Evolutionary conservation across 257 asterid genomes (phyloP).

Genomic region (Asclepias syriaca): DNA sequence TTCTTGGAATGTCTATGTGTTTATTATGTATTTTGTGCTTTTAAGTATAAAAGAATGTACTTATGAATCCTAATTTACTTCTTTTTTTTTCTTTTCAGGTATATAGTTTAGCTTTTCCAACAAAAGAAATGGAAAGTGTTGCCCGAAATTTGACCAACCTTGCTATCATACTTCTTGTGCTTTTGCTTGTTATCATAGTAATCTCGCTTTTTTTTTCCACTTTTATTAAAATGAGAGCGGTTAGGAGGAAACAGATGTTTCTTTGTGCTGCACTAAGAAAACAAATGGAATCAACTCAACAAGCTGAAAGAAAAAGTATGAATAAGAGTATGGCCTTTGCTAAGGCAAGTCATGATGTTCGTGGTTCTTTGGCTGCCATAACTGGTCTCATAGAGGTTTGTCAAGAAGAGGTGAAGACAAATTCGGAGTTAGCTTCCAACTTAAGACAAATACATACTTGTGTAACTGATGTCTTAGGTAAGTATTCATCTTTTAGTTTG

Average conservation of each 20-base stretch:
- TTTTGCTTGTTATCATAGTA: constrained; percentile 14
- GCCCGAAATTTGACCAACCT: constrained; percentile 4
- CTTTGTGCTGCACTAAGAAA: constrained; percentile 24
- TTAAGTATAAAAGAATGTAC: not conserved
- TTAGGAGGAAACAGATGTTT: constrained; percentile 19
- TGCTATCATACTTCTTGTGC: constrained; percentile 10
- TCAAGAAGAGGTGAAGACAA: constrained; percentile 9
- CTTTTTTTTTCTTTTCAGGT: constrained; percentile 13
- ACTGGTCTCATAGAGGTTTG: constrained; percentile 23
- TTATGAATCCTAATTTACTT: not conserved
- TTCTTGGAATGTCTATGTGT: not conserved
- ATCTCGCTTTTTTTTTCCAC: constrained; percentile 18
- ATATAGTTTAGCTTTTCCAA: constrained; percentile 16
- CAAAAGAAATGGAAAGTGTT: constrained; percentile 15
- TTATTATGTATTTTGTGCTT: not conserved
- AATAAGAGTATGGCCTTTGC: constrained; percentile 38
- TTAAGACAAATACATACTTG: constrained; percentile 22
- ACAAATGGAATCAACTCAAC: constrained; percentile 37
- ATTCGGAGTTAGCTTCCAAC: constrained; percentile 15
- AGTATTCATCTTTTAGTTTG: not conserved
- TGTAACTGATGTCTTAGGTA: constrained; percentile 50
- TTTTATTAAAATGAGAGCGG: constrained; percentile 13
- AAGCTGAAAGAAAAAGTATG: constrained; percentile 38
- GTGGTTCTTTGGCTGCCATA: constrained; percentile 33
- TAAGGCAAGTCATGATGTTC: constrained; percentile 35